Percentiles rank a stretch among this genome's conserved stretches.
These are phyloP conservation scores for Senna tora DNA, from an alignment of 306 rosid species.

Conservation along the genomic window DNA sequence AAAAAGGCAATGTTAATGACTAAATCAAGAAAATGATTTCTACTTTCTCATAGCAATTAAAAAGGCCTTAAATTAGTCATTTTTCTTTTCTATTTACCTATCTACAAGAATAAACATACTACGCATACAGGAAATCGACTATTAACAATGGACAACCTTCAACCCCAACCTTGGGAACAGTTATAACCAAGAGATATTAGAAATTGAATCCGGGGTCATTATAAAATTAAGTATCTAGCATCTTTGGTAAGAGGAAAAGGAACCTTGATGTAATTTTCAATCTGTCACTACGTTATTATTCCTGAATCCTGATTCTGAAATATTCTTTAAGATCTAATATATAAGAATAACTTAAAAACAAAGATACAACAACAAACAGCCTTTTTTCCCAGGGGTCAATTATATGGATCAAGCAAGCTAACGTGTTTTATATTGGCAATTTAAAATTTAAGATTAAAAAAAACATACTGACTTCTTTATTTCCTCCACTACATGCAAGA, in stretches of 20 bases:
- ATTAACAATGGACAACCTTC: neutral
- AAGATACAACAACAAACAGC: neutral
- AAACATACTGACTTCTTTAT: neutral
- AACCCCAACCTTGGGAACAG: neutral
- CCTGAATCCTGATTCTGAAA: too few relatives aligned
- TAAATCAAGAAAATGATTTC: conserved; percentile 6
- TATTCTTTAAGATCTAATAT: neutral
- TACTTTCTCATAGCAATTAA: neutral
- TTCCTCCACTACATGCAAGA: neutral
- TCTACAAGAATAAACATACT: neutral
- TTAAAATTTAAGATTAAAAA: too few relatives aligned
- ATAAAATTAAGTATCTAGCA: conserved; percentile 5
- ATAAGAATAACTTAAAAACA: neutral
- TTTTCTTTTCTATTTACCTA: neutral
- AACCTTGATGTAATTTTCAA: neutral
- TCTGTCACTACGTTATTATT: neutral
- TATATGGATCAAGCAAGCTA: too few relatives aligned
- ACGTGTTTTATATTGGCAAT: too few relatives aligned
- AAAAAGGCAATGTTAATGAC: neutral
- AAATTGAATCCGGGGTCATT: neutral
- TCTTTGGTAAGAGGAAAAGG: neutral
- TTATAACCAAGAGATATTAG: conserved; percentile 13
- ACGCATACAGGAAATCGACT: neutral
- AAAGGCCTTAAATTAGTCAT: neutral
- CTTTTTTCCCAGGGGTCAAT: too few relatives aligned